Evolutionary conservation across 2,329 filamentous ascomycete genomes (phyloP), one percentile per base, ranked within the genome.

Genomic region (Furcasterigmium furcatum): DNA sequence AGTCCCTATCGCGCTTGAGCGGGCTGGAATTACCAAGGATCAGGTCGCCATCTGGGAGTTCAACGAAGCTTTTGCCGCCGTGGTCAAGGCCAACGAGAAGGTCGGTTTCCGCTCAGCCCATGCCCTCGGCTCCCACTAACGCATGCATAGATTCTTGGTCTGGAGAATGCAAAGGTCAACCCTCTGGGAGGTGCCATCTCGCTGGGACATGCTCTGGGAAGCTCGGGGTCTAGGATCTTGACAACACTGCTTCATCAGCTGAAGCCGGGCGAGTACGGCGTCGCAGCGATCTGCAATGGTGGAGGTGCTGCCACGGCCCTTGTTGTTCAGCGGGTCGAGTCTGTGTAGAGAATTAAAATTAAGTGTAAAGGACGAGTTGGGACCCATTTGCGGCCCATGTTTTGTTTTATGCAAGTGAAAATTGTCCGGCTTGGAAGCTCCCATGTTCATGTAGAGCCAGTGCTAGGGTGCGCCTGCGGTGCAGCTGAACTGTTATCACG

Each of bases 1-100:
- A 5, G 92, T 97, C 0, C 91, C 92, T 4, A 82, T 96, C 57
- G 91, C 91, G 10, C 76, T 99, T 42, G 80, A 91, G 67, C 80
- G 91, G 46, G 94, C 94, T 1, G 91, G 92, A 10, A 91, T 99
- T 55, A 89, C 82, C 53, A 90, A 91, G 68, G 87, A 95, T 39
- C 88, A 97, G 65, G 90, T 99, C 38, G 85, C 92, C 5, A 73
- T 96, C 19, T 97, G 94, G 92, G 94, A 97, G 66, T 96, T 99
- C 68, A 99, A 99, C 66, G 94, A 99, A 71, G 94, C 94, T 0
- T 99, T 99, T 63, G 92, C 94, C 22, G 89, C 88, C 5, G 91
- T 96, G 24, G 94, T 96, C 66, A 91, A 94, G 63, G 91, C 92
- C 35, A 96, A 97, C 61, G 86, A 89, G 59, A 91, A 95, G 80